These are phyloP conservation scores for Omphalotus olearius DNA, from an alignment of 1,284 basidiomycete genomes.

Conservation along the genomic window DNA sequence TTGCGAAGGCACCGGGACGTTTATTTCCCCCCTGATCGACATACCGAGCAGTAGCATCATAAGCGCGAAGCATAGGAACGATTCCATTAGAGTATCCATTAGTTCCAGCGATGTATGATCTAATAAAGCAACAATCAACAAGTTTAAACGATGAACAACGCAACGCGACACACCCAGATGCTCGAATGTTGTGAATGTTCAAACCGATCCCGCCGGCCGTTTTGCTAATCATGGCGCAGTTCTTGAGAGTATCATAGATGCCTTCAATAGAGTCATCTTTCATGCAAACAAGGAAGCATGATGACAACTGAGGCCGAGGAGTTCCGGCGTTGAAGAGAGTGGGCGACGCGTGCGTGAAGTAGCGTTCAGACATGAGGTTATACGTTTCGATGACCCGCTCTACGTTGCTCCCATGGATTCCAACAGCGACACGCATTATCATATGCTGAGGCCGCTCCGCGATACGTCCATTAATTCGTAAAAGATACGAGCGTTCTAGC, in stretches of 20 bases:
- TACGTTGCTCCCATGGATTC: constrained; percentile 91
- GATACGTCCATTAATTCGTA: constrained; percentile 91
- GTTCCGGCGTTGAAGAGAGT: constrained; percentile 99
- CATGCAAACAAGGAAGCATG: constrained; percentile 98
- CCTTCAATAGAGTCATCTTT: constrained; percentile 99
- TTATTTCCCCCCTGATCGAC: constrained; percentile 99
- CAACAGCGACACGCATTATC: constrained; percentile 99
- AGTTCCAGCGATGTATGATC: constrained; percentile 89
- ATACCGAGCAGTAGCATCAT: constrained; percentile 97
- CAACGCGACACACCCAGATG: constrained; percentile 67
- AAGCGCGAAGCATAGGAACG: constrained; percentile 98
- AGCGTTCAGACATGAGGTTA: constrained; percentile 93
- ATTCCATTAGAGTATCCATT: constrained; percentile 99
- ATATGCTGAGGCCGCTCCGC: constrained; percentile 99
- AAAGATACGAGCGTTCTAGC: constrained; percentile 95
- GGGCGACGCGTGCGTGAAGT: constrained; percentile 97
- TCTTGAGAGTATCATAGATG: constrained; percentile 98
- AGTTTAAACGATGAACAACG: constrained; percentile 18
- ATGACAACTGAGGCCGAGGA: constrained; percentile 91
- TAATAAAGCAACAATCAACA: constrained; percentile 23
- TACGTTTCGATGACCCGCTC: constrained; percentile 92
- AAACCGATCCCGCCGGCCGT: constrained; percentile 98
- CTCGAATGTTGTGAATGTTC: constrained; percentile 95
- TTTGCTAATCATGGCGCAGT: constrained; percentile 99
- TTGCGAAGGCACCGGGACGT: constrained; percentile 97